A percentile compares a stretch with the other conserved stretches of the same genome.
Conservation (phyloP, 2,329 filamentous ascomycete species). For the Arachnopeziza araneosa region DNA sequence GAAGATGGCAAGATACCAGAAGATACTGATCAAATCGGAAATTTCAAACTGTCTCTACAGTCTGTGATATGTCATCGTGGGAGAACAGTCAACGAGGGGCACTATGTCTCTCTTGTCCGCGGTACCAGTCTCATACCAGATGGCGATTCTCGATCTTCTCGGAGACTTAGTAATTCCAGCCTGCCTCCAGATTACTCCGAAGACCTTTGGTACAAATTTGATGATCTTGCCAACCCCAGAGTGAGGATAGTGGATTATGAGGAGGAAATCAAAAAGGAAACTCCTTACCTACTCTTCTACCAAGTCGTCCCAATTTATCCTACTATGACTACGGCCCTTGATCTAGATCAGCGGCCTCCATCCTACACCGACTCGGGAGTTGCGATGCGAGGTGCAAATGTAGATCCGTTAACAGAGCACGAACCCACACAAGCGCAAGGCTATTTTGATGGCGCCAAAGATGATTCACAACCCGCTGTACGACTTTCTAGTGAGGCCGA, state of each 20-base stretch:
- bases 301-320: conserved; percentile 79
- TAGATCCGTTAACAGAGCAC: neutral
- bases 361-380: conserved; percentile 47
- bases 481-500: conserved; percentile 53
- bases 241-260: conserved; percentile 75
- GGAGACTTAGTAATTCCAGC: conserved; percentile 34
- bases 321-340: neutral
- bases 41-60: conserved; percentile 89
- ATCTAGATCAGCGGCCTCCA: conserved; percentile 37
- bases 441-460: conserved; percentile 41
- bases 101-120: conserved; percentile 83
- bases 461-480: conserved; percentile 39
- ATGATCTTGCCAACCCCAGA: conserved; percentile 70
- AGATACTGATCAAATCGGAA: conserved; percentile 62
- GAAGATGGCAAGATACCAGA: conserved; percentile 63
- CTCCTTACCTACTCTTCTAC: conserved; percentile 92
- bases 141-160: conserved; percentile 49
- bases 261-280: conserved; percentile 73
- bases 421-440: conserved; percentile 11
- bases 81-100: conserved; percentile 77
- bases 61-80: conserved; percentile 91
- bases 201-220: conserved; percentile 84
- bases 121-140: conserved; percentile 60
- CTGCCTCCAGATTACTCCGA: conserved; percentile 62
- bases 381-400: conserved; percentile 10